Conservation (phyloP, 1,284 basidiomycete species). For the Sanguinoderma infundibulare region DNA sequence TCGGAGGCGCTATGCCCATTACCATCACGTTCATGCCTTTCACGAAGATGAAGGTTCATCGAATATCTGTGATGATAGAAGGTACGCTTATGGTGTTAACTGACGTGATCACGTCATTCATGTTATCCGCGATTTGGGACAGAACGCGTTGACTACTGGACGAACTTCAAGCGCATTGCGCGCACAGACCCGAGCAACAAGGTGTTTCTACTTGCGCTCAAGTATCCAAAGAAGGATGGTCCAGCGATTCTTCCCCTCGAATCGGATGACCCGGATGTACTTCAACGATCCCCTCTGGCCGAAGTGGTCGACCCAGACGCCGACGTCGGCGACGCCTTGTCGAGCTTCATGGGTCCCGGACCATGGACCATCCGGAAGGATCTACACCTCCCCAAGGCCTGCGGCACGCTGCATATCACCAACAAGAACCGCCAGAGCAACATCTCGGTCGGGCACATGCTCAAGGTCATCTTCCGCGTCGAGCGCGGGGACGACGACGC, state of each 20-base stretch:
- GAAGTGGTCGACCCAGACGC: conserved; percentile 46
- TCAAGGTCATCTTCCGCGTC: conserved; percentile 88
- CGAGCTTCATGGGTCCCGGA: conserved; percentile 73
- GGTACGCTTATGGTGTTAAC: conserved; percentile 46
- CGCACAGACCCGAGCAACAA: conserved; percentile 77
- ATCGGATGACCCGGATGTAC: conserved; percentile 57
- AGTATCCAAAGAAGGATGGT: conserved; percentile 52
- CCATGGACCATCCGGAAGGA: conserved; percentile 72
- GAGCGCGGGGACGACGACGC: conserved; percentile 77
- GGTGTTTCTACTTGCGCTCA: conserved; percentile 73
- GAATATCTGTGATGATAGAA: conserved; percentile 82
- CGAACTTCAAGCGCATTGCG: conserved; percentile 70
- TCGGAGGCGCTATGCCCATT: conserved; percentile 86
- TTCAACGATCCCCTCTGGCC: conserved; percentile 59
- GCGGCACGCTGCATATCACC: conserved; percentile 71
- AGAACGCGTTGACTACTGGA: conserved; percentile 86
- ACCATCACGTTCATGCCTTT: conserved; percentile 86
- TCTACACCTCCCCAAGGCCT: conserved; percentile 60
- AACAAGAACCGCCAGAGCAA: conserved; percentile 86
- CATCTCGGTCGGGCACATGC: conserved; percentile 76
- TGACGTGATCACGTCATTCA: neutral
- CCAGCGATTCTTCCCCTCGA: conserved; percentile 70
- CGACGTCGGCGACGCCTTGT: conserved; percentile 56
- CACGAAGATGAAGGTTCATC: conserved; percentile 83
- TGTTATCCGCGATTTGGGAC: neutral